Evolutionary conservation across 2,329 filamentous ascomycete genomes (phyloP).

Genomic region (Cercospora nicotianae): DNA sequence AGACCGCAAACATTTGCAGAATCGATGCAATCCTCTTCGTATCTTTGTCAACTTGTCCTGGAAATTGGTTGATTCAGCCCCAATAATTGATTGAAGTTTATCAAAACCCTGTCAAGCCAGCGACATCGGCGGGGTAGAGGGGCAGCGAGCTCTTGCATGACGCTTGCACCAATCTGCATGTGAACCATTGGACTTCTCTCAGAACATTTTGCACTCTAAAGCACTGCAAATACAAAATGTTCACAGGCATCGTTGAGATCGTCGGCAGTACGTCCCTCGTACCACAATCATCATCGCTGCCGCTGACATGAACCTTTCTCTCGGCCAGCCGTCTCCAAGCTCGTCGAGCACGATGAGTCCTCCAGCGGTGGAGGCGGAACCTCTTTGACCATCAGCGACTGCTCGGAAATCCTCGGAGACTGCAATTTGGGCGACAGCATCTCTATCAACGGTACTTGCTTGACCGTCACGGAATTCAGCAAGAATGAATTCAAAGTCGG

Average conservation of each 20-base stretch:
- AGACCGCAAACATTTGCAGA: background rate
- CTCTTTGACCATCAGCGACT: slow-evolving; percentile 79
- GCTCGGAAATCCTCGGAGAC: slow-evolving; percentile 75
- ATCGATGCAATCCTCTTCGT: too few species aligned
- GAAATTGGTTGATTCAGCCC: background rate
- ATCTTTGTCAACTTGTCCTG: background rate
- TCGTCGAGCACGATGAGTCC: slow-evolving; percentile 77
- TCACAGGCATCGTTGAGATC: slow-evolving; percentile 90
- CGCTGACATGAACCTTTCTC: slow-evolving; percentile 32
- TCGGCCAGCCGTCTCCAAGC: slow-evolving; percentile 73
- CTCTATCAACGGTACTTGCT: slow-evolving; percentile 90
- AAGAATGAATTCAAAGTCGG: slow-evolving; percentile 77
- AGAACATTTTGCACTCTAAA: background rate
- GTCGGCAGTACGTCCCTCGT: slow-evolving; percentile 72
- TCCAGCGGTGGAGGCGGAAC: slow-evolving; percentile 73
- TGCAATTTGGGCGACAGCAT: slow-evolving; percentile 90
- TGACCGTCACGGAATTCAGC: slow-evolving; percentile 80
- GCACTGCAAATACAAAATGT: slow-evolving; percentile 62
- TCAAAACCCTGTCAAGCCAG: background rate
- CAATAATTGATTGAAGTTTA: background rate
- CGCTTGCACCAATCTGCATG: slow-evolving; percentile 13
- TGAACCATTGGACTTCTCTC: slow-evolving; percentile 2
- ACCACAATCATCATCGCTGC: slow-evolving; percentile 28
- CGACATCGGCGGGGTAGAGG: slow-evolving; percentile 4
- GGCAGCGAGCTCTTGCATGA: slow-evolving; percentile 9